Conservation (phyloP, 2,329 filamentous ascomycete species). For the Cryphonectria japonica region DNA sequence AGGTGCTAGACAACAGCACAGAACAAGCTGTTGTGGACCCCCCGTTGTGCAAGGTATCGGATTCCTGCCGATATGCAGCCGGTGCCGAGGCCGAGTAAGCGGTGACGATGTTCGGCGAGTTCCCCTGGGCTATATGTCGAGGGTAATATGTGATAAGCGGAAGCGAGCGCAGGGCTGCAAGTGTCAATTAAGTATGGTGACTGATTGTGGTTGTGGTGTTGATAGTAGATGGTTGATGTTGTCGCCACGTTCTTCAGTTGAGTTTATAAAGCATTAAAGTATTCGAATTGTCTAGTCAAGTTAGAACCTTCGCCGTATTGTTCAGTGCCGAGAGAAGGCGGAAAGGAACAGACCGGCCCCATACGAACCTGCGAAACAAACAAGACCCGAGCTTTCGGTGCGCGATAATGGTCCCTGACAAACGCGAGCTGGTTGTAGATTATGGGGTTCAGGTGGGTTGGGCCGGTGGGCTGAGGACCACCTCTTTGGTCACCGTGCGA, state of each 20-base stretch:
- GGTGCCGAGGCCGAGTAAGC: conserved; percentile 14
- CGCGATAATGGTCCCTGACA: not conserved
- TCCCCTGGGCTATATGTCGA: not conserved
- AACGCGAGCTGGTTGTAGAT: conserved; percentile 4
- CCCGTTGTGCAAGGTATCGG: conserved; percentile 6
- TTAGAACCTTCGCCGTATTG: not conserved
- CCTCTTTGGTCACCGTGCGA: not conserved
- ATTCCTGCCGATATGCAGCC: conserved; percentile 11
- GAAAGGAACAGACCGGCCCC: not conserved
- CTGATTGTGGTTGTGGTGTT: not conserved
- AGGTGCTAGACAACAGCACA: not conserved
- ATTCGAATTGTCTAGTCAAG: not conserved
- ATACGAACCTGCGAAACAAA: not conserved
- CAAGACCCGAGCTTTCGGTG: not conserved
- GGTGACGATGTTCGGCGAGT: not conserved
- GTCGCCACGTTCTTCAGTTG: not conserved
- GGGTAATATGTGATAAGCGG: not conserved
- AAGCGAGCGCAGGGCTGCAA: not conserved
- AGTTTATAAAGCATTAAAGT: not conserved
- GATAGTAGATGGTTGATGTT: not conserved
- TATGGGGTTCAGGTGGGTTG: not conserved
- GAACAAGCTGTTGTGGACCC: conserved; percentile 13
- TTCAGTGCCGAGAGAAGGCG: not conserved
- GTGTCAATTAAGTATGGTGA: not conserved
- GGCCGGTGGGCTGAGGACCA: not conserved